phyloP scores from a whole-genome alignment of 192 early-diverging fungal genomes.

The Backusella psychrophila region DNA sequence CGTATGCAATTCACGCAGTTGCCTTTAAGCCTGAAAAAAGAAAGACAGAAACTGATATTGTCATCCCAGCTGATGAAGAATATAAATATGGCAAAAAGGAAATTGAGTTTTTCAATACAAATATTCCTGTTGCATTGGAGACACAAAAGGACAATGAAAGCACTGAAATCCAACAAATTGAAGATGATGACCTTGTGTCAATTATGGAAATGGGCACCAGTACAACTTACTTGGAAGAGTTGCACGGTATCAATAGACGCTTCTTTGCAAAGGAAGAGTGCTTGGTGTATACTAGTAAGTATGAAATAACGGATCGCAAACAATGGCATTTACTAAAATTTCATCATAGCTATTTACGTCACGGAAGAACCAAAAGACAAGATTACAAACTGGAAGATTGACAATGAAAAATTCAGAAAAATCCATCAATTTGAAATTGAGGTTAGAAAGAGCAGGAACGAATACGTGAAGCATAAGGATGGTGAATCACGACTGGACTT shows the following conservation, averaged over 20 bases:
- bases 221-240: not conserved
- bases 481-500: not conserved
- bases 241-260: not conserved
- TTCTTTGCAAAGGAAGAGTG: slow-evolving; percentile 11
- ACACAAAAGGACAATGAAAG: not conserved
- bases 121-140: not conserved
- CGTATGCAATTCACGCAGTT: not conserved
- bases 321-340: not conserved
- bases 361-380: not conserved
- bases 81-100: not conserved
- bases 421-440: slow-evolving; percentile 12
- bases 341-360: not conserved
- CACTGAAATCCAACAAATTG: not conserved
- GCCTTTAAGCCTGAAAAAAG: not conserved
- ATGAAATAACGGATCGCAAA: not conserved
- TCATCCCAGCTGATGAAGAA: not conserved
- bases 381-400: not conserved
- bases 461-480: not conserved
- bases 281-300: slow-evolving; percentile 12
- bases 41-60: not conserved
- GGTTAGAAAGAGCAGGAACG: not conserved
- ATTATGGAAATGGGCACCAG: not conserved
- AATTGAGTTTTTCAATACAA: not conserved
- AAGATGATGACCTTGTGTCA: not conserved
- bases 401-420: not conserved